These are phyloP conservation scores for Tuber umbilicatum DNA, from an alignment of 495 filamentous ascomycete species.

Conservation along the genomic window DNA sequence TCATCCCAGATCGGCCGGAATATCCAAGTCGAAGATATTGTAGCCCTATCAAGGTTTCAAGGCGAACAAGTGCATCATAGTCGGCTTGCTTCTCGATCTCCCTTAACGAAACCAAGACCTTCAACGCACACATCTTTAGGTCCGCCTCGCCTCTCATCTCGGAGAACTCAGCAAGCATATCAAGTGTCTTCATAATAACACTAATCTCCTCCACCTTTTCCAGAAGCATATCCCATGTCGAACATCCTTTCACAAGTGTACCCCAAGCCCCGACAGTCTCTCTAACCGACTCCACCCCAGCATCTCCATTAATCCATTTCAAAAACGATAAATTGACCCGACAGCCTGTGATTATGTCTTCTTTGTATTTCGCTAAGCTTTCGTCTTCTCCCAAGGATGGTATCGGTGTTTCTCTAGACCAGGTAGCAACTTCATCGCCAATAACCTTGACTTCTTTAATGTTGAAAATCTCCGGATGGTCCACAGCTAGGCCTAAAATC, in stretches of 20 bases:
- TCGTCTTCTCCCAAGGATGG: conserved; percentile 23
- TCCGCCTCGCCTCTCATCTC: conserved; percentile 60
- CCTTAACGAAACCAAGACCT: conserved; percentile 49
- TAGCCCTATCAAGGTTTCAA: conserved; percentile 56
- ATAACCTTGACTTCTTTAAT: conserved; percentile 25
- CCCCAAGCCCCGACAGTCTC: conserved; percentile 33
- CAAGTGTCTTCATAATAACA: conserved; percentile 44
- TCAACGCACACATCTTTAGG: conserved; percentile 47
- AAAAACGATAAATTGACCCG: conserved; percentile 34
- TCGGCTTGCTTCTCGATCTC: conserved; percentile 51
- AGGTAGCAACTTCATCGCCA: conserved; percentile 30
- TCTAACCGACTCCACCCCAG: conserved; percentile 20
- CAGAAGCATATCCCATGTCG: conserved; percentile 34
- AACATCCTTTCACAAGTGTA: conserved; percentile 42
- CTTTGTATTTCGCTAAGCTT: conserved; percentile 19
- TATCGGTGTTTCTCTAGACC: conserved; percentile 15
- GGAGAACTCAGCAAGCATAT: conserved; percentile 65
- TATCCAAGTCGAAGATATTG: conserved; percentile 75
- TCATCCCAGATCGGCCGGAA: conserved; percentile 61
- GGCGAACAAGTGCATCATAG: conserved; percentile 53
- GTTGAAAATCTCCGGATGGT: conserved; percentile 34
- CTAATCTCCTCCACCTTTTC: conserved; percentile 33
- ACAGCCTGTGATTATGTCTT: conserved; percentile 38
- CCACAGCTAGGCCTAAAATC: conserved; percentile 31
- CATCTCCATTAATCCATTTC: conserved; percentile 24